Base-by-base conservation (phyloP, 805 yeast genomes). In the Ogataea trehalophila region DNA sequence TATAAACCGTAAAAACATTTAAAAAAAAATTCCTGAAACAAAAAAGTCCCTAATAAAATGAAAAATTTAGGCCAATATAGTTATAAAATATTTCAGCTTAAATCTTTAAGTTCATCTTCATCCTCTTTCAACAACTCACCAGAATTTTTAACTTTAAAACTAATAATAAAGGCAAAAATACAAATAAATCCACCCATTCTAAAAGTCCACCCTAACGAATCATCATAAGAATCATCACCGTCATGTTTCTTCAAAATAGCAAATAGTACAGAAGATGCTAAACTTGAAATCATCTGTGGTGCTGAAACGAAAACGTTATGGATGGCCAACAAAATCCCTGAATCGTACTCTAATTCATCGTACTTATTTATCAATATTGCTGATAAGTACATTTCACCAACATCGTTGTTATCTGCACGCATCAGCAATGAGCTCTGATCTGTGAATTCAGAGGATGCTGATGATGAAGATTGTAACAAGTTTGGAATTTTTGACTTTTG, bases 301-400 rank as follows among this genome's bases (percentile, higher is more conserved):
- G 77, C 70, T 1, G 82, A 77, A 15, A 79, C 79, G 57, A 75
- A 79, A 31, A 79, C 75, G 56, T 80, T 79, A 57, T 79, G 83
- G 17, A 79, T 72, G 2, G 82, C 83, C 48, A 80, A 58, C 35
- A 79, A 69, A 3, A 79, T 68, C 0, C 85, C 85, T 3, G 83
- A 73, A 55, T 79, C 82, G 50, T 75, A 75, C 50, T 76, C 83
- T 48, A 74, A 66, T 22, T 62, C 54, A 40, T 70, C 69, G 46
- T 69, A 72, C 42, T 62, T 63, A 8, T 51, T 48, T 11, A 61
- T 59, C 48, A 66, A 45, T 5, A 41, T 42, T 2, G 54, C 50
- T 9, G 57, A 45, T 14, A 57, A 46, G 44, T 61, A 59, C 6
- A 61, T 47, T 14, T 48, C 50, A 2, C 47, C 35, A 14, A n/a